Percentiles rank a stretch among this genome's conserved stretches.
Evolutionary conservation across 208 protist genomes (phyloP).

Genomic region (Acanthamoeba lenticulata): DNA sequence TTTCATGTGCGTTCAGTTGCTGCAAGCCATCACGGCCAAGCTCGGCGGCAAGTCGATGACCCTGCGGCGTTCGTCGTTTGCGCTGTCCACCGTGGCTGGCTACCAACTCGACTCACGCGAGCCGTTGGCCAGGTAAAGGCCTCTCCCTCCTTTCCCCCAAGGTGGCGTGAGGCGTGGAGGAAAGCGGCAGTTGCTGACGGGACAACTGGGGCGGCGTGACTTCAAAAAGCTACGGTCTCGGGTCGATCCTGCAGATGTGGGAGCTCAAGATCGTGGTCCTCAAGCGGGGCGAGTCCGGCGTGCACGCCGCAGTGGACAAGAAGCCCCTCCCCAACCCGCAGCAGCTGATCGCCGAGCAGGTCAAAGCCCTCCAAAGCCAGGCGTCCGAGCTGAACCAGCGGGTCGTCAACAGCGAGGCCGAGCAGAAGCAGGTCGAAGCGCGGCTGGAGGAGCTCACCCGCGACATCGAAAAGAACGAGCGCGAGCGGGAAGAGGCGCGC

Average conservation of each 20-base stretch:
- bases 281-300: not conserved
- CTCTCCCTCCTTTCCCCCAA: not conserved
- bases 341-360: conserved; percentile 9
- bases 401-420: not conserved
- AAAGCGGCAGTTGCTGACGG: no score
- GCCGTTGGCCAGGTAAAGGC: not conserved
- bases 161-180: not conserved
- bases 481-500: not conserved
- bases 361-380: not conserved
- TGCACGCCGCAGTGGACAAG: not conserved
- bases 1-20: not conserved
- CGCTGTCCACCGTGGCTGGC: not conserved
- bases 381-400: not conserved
- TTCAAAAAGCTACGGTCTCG: not conserved
- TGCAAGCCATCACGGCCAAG: not conserved
- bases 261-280: not conserved
- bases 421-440: not conserved
- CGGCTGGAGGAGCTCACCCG: not conserved
- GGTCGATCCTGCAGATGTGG: not conserved
- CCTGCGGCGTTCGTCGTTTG: not conserved
- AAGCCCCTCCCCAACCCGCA: conserved; percentile 10
- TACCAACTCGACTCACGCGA: not conserved
- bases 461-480: not conserved
- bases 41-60: not conserved
- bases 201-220: no score